Base-by-base conservation (phyloP, 805 yeast genomes). In the Candida schatavii region DNA sequence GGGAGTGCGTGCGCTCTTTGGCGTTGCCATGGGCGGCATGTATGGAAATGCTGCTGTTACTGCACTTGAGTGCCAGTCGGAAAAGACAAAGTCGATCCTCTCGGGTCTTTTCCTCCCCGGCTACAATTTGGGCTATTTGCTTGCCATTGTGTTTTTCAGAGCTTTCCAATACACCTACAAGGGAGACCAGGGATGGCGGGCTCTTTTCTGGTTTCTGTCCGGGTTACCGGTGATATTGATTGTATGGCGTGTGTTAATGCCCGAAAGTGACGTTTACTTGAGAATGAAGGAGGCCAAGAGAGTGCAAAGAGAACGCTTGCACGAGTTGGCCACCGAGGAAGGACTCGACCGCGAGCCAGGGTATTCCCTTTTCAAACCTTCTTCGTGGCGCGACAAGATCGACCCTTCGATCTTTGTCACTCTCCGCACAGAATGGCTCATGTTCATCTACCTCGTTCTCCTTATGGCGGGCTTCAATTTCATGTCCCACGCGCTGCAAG, bases 401-500 rank as follows among this genome's bases (percentile, higher is more conserved):
- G 42, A 34, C 20, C 47, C 43, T 17, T 35, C 42, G 6, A 21
- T 38, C 18, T 20, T 38, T 10, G 22, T 31, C 27, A 38, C 55
- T 14, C 37, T 56, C 13, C 51, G 50, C 37, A 44, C 45, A 11
- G 58, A 59, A 44, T 65, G 70, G 70, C 53, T 62, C 25, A 49
- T 61, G 44, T 51, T 64, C 46, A 52, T 56, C 39, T 65, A 64
- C 48, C 47, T 61, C 46, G 53, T 65, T 4, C 46, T 64, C 42
- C 35, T 81, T 56, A 75, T 83, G 82, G 73, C 85, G 15, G 85
- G 83, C 15, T 78, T 81, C 70, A 83, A 83, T 61, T 84, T 82
- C 64, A 74, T 77, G 65, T 75, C 86, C 6, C 91, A 84, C 51
- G 88, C 87, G 1, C 78, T 88, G 4, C 89, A 84, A 62, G 91